These are phyloP conservation scores for Crithidia fasciculata DNA, from an alignment of 208 protist genomes.

Conservation along the genomic window DNA sequence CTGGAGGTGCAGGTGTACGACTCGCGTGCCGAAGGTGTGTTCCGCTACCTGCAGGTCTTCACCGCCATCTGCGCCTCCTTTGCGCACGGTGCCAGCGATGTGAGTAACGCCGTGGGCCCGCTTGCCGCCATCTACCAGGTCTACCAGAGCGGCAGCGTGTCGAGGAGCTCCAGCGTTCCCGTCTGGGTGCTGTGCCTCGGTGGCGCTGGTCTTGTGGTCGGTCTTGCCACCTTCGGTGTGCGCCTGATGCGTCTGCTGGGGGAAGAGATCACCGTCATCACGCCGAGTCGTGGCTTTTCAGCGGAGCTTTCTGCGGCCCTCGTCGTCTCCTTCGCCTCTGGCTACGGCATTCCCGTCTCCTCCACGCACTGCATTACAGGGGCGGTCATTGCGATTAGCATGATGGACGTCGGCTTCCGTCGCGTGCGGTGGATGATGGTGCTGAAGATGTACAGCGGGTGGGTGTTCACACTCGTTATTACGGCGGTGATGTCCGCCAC, in stretches of 20 bases:
- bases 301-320: slow-evolving; percentile 67
- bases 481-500: too few relatives aligned
- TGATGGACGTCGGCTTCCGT: slow-evolving; percentile 65
- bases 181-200: slow-evolving; percentile 73
- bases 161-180: slow-evolving; percentile 21
- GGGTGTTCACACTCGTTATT: too few relatives aligned
- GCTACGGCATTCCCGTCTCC: slow-evolving; percentile 76
- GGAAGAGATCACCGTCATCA: slow-evolving; percentile 71
- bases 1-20: slow-evolving; percentile 37
- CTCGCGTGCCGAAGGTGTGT: slow-evolving; percentile 53
- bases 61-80: too few relatives aligned
- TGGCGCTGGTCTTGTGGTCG: slow-evolving; percentile 61
- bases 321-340: too few relatives aligned
- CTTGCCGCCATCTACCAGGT: too few relatives aligned
- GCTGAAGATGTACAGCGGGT: slow-evolving; percentile 73
- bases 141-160: too few relatives aligned
- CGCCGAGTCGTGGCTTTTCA: slow-evolving; percentile 61
- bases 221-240: too few relatives aligned
- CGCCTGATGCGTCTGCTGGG: slow-evolving; percentile 74
- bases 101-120: too few relatives aligned
- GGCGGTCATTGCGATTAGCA: slow-evolving; percentile 70
- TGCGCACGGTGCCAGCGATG: too few relatives aligned
- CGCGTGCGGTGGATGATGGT: slow-evolving; percentile 67
- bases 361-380: slow-evolving; percentile 92
- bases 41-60: too few relatives aligned